These are phyloP conservation scores for Pleurotus platypus DNA, from an alignment of 768 basidiomycete species.

Conservation along the genomic window DNA sequence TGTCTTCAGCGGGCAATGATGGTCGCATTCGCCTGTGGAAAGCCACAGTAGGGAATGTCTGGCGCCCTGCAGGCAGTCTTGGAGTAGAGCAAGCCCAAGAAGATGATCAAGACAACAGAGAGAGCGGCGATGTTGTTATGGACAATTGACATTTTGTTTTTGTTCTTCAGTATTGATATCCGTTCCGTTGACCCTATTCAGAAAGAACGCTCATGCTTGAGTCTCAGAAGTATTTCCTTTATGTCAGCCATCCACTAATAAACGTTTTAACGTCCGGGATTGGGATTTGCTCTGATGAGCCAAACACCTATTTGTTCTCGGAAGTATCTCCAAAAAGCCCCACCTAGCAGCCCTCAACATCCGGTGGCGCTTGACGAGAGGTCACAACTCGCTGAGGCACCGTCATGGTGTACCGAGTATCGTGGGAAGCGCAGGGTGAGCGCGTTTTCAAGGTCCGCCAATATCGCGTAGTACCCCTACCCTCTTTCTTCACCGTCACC, in stretches of 20 bases:
- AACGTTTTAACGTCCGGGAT: too few species aligned
- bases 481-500: background rate
- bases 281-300: too few species aligned
- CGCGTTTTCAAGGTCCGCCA: constrained; percentile 1
- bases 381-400: too few species aligned
- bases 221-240: too few species aligned
- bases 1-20: constrained; percentile 83
- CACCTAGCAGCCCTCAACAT: too few species aligned
- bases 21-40: constrained; percentile 84
- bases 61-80: constrained; percentile 79
- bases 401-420: too few species aligned
- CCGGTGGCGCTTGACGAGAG: too few species aligned
- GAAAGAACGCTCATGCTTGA: background rate
- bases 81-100: constrained; percentile 71
- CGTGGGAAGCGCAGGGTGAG: background rate
- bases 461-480: background rate
- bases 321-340: too few species aligned
- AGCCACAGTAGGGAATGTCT: constrained; percentile 77
- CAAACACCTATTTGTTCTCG: too few species aligned
- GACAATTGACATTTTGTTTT: constrained; percentile 14
- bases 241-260: too few species aligned
- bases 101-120: constrained; percentile 16
- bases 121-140: constrained; percentile 40
- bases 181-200: background rate
- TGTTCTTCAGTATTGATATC: background rate